These are phyloP conservation scores for Berkeleyomyces rouxiae DNA, from an alignment of 2,329 filamentous ascomycete genomes.

Conservation along the genomic window DNA sequence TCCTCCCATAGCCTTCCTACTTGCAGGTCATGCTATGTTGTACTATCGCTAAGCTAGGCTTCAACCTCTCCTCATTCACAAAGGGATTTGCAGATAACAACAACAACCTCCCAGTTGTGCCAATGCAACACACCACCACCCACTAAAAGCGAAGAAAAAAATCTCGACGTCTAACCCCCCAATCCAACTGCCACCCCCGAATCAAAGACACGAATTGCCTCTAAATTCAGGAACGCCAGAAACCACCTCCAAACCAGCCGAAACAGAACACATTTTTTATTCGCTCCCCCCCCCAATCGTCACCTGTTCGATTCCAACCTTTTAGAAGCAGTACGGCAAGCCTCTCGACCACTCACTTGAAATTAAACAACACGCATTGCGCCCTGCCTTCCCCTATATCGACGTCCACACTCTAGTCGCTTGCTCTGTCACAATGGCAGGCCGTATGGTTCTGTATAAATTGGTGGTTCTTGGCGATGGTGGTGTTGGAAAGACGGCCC, in stretches of 20 bases:
- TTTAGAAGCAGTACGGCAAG: background rate
- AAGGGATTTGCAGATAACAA: background rate
- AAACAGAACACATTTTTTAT: constrained; percentile 2
- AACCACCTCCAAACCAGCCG: background rate
- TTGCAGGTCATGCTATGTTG: background rate
- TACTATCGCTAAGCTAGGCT: background rate
- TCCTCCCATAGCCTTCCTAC: background rate
- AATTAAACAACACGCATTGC: background rate
- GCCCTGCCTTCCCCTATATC: background rate
- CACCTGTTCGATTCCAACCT: background rate
- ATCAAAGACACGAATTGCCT: background rate
- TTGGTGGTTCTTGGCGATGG: constrained; percentile 89
- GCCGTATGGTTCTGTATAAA: constrained; percentile 92
- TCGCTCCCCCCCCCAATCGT: background rate
- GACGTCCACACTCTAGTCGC: background rate
- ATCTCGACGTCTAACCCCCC: background rate
- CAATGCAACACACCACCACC: background rate
- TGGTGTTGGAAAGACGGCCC: constrained; percentile 83
- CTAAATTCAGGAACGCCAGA: background rate
- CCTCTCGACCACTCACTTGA: background rate
- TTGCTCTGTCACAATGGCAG: constrained; percentile 43
- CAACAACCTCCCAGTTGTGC: background rate
- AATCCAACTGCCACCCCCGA: background rate
- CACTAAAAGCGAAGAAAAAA: background rate
- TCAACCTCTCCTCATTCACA: constrained; percentile 1